A percentile compares a stretch with the other conserved stretches of the same genome.
Evolutionary conservation across 129 eudicot genomes (phyloP).

Genomic region (Arctium lappa): DNA sequence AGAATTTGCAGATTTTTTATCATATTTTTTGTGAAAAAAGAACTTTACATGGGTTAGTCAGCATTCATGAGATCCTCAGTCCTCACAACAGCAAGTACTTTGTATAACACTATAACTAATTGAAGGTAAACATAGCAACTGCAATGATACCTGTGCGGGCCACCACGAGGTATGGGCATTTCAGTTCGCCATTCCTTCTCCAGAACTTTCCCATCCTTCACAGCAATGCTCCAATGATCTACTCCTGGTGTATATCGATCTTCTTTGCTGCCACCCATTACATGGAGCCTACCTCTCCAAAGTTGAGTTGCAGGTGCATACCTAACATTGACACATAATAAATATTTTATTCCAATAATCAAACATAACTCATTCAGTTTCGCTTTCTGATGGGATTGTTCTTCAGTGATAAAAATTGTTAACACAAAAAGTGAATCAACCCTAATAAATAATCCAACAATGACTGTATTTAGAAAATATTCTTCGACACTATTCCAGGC

Average conservation of each 20-base stretch:
- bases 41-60: background rate
- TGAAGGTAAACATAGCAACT: slow-evolving; percentile 5
- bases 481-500: background rate
- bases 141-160: slow-evolving; percentile 80
- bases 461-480: background rate
- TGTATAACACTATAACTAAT: background rate
- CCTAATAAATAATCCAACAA: background rate
- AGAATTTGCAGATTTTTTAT: background rate
- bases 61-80: background rate
- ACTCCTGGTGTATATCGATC: slow-evolving; percentile 72
- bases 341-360: background rate
- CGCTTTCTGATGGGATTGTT: background rate
- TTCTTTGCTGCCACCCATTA: slow-evolving; percentile 98
- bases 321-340: slow-evolving; percentile 36
- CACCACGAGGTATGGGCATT: slow-evolving; percentile 97
- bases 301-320: slow-evolving; percentile 98
- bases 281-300: slow-evolving; percentile 99
- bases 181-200: slow-evolving; percentile 88
- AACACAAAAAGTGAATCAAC: background rate
- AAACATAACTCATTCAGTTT: background rate
- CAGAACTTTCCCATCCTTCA: slow-evolving; percentile 75
- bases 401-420: background rate
- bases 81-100: slow-evolving; percentile 3
- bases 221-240: slow-evolving; percentile 98
- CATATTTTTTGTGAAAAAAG: background rate